Evolutionary conservation across 2,329 filamentous ascomycete species (phyloP).

Genomic region (Colletotrichum australisinense): DNA sequence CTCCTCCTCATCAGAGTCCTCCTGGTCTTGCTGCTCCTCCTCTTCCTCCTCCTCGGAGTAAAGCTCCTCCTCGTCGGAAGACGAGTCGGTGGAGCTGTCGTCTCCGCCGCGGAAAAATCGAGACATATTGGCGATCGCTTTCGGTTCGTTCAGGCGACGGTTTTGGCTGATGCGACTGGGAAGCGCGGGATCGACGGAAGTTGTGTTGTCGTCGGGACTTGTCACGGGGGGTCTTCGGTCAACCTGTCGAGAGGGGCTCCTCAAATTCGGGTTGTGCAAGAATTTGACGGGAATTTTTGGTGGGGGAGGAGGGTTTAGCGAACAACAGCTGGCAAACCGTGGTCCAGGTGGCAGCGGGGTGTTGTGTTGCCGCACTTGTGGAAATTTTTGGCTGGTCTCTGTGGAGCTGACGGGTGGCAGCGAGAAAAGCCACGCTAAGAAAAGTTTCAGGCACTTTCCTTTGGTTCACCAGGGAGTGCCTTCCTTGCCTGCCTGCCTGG

Average conservation of each 20-base stretch:
- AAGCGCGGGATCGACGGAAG: slow-evolving; percentile 33
- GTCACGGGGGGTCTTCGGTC: slow-evolving; percentile 26
- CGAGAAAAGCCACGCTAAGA: not conserved
- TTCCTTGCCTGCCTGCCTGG: not conserved
- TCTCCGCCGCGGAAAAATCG: slow-evolving; percentile 94
- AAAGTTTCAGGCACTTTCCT: slow-evolving; percentile 14
- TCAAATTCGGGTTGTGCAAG: slow-evolving; percentile 28
- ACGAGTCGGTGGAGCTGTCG: slow-evolving; percentile 95
- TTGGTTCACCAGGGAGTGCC: not conserved
- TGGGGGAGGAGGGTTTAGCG: slow-evolving; percentile 36
- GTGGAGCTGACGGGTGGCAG: slow-evolving; percentile 7
- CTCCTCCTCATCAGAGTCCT: slow-evolving; percentile 64
- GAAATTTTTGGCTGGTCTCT: not conserved
- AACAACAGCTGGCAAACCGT: slow-evolving; percentile 24
- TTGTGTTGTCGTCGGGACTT: slow-evolving; percentile 34
- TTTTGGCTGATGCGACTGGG: slow-evolving; percentile 28
- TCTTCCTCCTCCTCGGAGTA: slow-evolving; percentile 82
- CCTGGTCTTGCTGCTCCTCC: slow-evolving; percentile 62
- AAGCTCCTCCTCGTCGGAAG: slow-evolving; percentile 96
- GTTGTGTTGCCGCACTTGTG: not conserved
- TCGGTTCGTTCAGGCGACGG: slow-evolving; percentile 27
- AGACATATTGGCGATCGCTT: slow-evolving; percentile 74
- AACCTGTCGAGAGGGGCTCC: slow-evolving; percentile 31
- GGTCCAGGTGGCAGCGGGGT: slow-evolving; percentile 24
- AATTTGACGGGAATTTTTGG: slow-evolving; percentile 30